These are phyloP conservation scores for Lobosporangium transversale DNA, from an alignment of 192 early-diverging fungal species.

Conservation along the genomic window DNA sequence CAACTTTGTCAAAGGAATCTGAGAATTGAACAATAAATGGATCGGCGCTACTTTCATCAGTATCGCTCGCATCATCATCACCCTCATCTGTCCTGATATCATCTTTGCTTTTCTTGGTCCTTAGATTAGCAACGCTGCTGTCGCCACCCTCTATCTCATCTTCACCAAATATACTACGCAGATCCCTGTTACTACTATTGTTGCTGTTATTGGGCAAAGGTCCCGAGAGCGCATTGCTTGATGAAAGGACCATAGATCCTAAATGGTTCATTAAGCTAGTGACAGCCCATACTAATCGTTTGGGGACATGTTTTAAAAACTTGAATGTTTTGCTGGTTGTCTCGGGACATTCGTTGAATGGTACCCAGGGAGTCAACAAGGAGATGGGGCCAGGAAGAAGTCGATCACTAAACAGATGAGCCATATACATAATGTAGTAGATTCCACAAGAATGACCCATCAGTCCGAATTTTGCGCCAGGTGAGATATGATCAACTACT, in stretches of 20 bases:
- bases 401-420: slow-evolving; percentile 18
- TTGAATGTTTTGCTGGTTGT: slow-evolving; percentile 45
- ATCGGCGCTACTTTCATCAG: slow-evolving; percentile 3
- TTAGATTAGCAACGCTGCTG: neutral
- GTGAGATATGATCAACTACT: slow-evolving; percentile 15
- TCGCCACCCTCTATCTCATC: neutral
- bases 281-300: slow-evolving; percentile 44
- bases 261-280: slow-evolving; percentile 49
- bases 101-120: neutral
- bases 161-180: neutral
- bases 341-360: slow-evolving; percentile 48
- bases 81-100: slow-evolving; percentile 2
- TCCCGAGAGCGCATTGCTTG: slow-evolving; percentile 36
- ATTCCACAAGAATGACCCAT: slow-evolving; percentile 50
- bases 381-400: slow-evolving; percentile 30
- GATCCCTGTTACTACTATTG: neutral
- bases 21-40: slow-evolving; percentile 40
- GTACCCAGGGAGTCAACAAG: slow-evolving; percentile 44
- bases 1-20: slow-evolving; percentile 38
- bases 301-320: slow-evolving; percentile 44
- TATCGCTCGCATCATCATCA: neutral
- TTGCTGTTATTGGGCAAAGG: slow-evolving; percentile 15
- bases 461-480: slow-evolving; percentile 31
- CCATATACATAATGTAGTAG: slow-evolving; percentile 48
- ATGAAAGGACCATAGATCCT: slow-evolving; percentile 39